Evolutionary conservation across 2,329 filamentous ascomycete species (phyloP).

Genomic region (Microcera coccophila): DNA sequence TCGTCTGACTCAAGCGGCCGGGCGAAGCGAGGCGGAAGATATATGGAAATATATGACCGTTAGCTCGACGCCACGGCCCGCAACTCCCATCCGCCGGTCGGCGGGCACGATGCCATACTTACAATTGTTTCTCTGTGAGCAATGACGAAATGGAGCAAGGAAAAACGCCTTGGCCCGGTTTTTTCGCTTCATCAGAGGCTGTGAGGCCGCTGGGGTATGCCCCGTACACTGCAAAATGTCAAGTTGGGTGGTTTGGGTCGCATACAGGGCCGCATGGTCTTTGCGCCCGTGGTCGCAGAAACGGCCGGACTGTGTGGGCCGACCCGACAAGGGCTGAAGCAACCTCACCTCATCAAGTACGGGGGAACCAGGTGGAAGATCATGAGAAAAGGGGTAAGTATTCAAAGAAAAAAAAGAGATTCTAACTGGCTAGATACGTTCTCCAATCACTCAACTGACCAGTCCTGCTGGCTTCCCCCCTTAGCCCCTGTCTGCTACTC

Average conservation of each 20-base stretch:
- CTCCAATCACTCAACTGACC: background rate
- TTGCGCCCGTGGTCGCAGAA: slow-evolving; percentile 26
- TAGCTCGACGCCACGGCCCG: background rate
- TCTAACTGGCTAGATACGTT: background rate
- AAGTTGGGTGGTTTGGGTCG: background rate
- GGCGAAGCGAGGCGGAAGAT: background rate
- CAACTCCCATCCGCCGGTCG: background rate
- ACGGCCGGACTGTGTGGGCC: slow-evolving; percentile 22
- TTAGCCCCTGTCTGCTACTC: background rate
- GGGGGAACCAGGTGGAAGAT: background rate
- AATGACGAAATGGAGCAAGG: background rate
- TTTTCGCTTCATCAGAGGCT: background rate
- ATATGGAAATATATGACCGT: slow-evolving; percentile 1
- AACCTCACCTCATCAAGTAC: slow-evolving; percentile 11
- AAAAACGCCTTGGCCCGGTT: background rate
- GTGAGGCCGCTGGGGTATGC: no score
- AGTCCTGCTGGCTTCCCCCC: background rate
- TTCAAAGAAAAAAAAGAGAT: background rate
- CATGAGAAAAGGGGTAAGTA: background rate
- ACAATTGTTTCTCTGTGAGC: background rate
- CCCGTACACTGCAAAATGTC: no score
- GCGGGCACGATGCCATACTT: background rate
- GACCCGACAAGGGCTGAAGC: slow-evolving; percentile 18
- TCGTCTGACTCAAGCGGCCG: background rate
- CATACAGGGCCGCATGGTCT: background rate